Base-by-base conservation (phyloP, 495 filamentous ascomycete species). In the Penicillium salamii region DNA sequence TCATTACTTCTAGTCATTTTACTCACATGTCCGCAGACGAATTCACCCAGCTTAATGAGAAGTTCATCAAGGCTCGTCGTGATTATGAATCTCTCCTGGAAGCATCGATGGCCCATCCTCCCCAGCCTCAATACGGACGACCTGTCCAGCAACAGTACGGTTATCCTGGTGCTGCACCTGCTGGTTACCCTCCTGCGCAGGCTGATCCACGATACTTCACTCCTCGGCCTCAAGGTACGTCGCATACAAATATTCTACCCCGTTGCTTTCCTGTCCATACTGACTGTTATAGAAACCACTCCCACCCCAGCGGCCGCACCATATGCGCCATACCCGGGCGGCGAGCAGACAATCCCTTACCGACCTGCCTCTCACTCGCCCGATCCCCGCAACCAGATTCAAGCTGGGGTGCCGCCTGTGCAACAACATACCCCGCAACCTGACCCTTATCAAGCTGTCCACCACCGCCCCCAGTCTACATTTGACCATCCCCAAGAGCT, bases 81-180 rank as follows among this genome's bases (percentile, higher is more conserved):
- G 93, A 97, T 64, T 98, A 97, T 66, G 93, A 98, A 68, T 83
- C 88, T 21, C 77, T 98, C n/a, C 75, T 98, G 29, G 93, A 98
- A 67, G 86, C 89, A 19, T 97, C 92, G 19, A 97, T 98, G 91
- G 83, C 93, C 1, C 89, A 95, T 49, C 82, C 88, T 7, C 72
- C 83, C n/a, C 84, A 88, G 53, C 81, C 84, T 19, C 86, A 82
- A 54, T 92, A 88, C 62, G 79, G 79, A 21, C 76, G 84, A 52
- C 81, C 83, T 43, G 76, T 75, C 14, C 83, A 82, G 52, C 70
- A 80, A 29, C 72, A 76, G 31, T 88, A 86, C 57, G 78, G 75
- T 1, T 92, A 91, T 63, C 77, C 77, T 23, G 75, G 66, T 50
- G 70, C 65, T 21, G 70, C 73, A 17, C 66, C 78, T 34, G 68